A percentile compares a stretch with the other conserved stretches of the same genome.
Evolutionary conservation across 1,284 basidiomycete species (phyloP).

Genomic region (Dichomitus squalens): DNA sequence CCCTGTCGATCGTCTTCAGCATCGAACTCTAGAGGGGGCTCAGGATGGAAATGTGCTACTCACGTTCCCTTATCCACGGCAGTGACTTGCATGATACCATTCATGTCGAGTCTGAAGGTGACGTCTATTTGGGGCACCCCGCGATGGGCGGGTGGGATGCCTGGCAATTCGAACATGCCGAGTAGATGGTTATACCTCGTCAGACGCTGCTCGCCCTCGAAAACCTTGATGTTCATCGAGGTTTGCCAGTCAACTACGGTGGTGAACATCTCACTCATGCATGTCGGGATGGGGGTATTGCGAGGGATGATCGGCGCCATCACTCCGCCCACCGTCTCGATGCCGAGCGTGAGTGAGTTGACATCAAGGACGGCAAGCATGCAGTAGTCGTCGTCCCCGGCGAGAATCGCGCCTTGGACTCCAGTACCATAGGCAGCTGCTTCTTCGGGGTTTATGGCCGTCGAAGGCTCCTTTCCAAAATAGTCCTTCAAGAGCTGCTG

Average conservation of each 20-base stretch:
- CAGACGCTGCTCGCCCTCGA: slow-evolving; percentile 91
- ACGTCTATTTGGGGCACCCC: slow-evolving; percentile 96
- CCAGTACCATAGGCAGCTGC: slow-evolving; percentile 78
- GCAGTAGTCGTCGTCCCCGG: slow-evolving; percentile 79
- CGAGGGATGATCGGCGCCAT: slow-evolving; percentile 96
- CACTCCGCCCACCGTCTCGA: slow-evolving; percentile 98
- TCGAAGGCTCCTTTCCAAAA: slow-evolving; percentile 91
- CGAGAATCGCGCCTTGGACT: slow-evolving; percentile 85
- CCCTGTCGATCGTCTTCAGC: too few relatives aligned
- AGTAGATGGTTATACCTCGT: slow-evolving; percentile 98
- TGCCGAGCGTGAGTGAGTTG: slow-evolving; percentile 92
- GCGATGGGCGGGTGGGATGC: slow-evolving; percentile 93
- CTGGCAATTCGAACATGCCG: slow-evolving; percentile 92
- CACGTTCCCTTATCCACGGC: slow-evolving; percentile 91
- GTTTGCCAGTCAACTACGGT: slow-evolving; percentile 95
- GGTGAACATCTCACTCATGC: slow-evolving; percentile 99
- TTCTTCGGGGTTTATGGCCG: slow-evolving; percentile 87
- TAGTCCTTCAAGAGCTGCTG: slow-evolving; percentile 95
- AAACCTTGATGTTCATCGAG: slow-evolving; percentile 89
- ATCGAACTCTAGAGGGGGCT: too few relatives aligned
- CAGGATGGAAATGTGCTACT: slow-evolving; percentile 35
- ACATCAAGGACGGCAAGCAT: slow-evolving; percentile 95
- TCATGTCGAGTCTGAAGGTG: slow-evolving; percentile 91
- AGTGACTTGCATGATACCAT: slow-evolving; percentile 88
- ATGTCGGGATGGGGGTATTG: slow-evolving; percentile 97